Evolutionary conservation across 2,329 filamentous ascomycete genomes (phyloP).

Genomic region (Neopestalotiopsis sp.): DNA sequence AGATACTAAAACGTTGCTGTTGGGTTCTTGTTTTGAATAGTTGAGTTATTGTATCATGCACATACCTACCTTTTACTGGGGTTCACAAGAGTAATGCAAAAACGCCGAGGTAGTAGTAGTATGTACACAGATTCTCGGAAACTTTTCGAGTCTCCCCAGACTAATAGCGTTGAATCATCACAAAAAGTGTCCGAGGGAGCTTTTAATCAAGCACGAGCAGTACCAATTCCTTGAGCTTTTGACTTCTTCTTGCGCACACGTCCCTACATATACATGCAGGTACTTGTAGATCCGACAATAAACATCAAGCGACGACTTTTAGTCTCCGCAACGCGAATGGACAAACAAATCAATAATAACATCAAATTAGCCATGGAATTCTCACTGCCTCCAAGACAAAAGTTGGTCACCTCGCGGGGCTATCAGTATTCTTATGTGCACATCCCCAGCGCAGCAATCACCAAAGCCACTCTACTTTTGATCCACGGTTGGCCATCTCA

Average conservation of each 20-base stretch:
- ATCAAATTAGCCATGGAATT: not conserved
- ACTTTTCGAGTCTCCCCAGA: not conserved
- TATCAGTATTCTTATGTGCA: conserved; percentile 19
- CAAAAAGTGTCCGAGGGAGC: not conserved
- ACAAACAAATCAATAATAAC: no score
- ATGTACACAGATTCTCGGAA: not conserved
- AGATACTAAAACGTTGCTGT: no score
- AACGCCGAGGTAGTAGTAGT: not conserved
- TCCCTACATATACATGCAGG: not conserved
- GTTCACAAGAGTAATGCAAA: not conserved
- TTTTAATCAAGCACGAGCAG: not conserved
- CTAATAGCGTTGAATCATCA: not conserved
- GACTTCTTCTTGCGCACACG: not conserved
- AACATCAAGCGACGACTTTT: not conserved
- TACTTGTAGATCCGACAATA: no score
- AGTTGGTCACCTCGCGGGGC: conserved; percentile 34
- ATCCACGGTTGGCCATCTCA: conserved; percentile 21
- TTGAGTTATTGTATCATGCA: no score
- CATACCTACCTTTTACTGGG: no score
- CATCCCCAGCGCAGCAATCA: not conserved
- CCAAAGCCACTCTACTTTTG: conserved; percentile 14
- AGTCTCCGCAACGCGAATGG: not conserved
- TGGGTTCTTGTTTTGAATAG: no score
- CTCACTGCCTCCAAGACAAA: not conserved
- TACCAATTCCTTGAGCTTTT: not conserved